These are phyloP conservation scores for Miscanthus lutarioriparius DNA, from an alignment of 176 grass and related monocot species.

Conservation along the genomic window DNA sequence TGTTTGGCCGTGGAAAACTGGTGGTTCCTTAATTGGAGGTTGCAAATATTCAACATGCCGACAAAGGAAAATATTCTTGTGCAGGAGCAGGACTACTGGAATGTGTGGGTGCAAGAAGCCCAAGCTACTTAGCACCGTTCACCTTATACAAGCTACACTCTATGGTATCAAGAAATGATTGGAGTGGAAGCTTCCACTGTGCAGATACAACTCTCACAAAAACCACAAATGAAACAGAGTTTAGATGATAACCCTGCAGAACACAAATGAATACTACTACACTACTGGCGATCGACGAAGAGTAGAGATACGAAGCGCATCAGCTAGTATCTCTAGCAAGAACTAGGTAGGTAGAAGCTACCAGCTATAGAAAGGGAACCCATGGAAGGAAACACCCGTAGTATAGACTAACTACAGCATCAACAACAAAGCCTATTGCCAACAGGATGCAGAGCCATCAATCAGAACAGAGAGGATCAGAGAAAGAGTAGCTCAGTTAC, in stretches of 20 bases:
- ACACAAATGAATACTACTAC: background rate
- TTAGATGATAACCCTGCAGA: background rate
- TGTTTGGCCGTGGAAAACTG: background rate
- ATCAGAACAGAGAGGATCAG: background rate
- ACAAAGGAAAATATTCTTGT: background rate
- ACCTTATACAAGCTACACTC: no score
- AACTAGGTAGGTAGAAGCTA: background rate
- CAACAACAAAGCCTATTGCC: background rate
- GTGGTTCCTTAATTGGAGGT: background rate
- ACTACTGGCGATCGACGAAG: background rate
- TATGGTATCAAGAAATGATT: background rate
- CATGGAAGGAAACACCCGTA: background rate
- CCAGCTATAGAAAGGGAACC: background rate
- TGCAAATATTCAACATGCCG: background rate
- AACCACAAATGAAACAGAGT: background rate
- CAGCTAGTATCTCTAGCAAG: background rate
- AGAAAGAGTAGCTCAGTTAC: background rate
- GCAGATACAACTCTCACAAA: background rate
- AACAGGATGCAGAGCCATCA: background rate
- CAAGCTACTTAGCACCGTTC: no score
- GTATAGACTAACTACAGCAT: background rate
- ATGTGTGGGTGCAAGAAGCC: background rate
- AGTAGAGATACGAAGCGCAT: background rate
- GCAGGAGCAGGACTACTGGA: background rate
- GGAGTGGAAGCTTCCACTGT: slow-evolving; percentile 16